phyloP scores from a whole-genome alignment of 2,329 filamentous ascomycete species.

The Pseudogymnoascus sp. region DNA sequence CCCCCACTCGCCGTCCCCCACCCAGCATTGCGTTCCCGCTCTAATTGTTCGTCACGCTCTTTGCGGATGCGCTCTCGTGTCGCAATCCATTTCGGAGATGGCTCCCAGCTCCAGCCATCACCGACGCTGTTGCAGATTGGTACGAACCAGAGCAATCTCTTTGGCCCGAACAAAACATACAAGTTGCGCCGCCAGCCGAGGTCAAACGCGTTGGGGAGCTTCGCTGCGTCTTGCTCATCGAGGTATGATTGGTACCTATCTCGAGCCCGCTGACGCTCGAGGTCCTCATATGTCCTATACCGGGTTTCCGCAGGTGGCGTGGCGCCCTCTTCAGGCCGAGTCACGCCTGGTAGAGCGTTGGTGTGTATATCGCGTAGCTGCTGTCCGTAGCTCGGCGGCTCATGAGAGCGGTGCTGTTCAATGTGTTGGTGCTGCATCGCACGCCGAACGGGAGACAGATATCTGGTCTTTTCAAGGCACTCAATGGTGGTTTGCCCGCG shows the following conservation, averaged over 20 bases:
- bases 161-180: constrained; percentile 71
- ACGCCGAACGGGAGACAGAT: constrained; percentile 72
- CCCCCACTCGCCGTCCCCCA: constrained; percentile 45
- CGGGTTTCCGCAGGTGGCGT: constrained; percentile 30
- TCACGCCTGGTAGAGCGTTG: constrained; percentile 73
- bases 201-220: constrained; percentile 89
- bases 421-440: constrained; percentile 59
- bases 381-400: constrained; percentile 53
- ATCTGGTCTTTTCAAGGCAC: constrained; percentile 90
- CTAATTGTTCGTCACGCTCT: constrained; percentile 53
- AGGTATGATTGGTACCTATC: constrained; percentile 73
- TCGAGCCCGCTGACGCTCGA: constrained; percentile 58
- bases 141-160: constrained; percentile 65
- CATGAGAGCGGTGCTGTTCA: constrained; percentile 39
- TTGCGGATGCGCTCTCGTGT: constrained; percentile 56
- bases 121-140: constrained; percentile 81
- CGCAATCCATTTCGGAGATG: constrained; percentile 70
- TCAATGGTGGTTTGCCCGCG: constrained; percentile 91
- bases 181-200: constrained; percentile 78
- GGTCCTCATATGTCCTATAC: constrained; percentile 35
- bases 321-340: constrained; percentile 75
- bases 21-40: constrained; percentile 58
- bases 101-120: constrained; percentile 92
- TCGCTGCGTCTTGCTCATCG: constrained; percentile 80
- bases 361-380: constrained; percentile 76